Evolutionary conservation across 2,329 filamentous ascomycete species (phyloP).

Genomic region (Botrytis sinoallii): DNA sequence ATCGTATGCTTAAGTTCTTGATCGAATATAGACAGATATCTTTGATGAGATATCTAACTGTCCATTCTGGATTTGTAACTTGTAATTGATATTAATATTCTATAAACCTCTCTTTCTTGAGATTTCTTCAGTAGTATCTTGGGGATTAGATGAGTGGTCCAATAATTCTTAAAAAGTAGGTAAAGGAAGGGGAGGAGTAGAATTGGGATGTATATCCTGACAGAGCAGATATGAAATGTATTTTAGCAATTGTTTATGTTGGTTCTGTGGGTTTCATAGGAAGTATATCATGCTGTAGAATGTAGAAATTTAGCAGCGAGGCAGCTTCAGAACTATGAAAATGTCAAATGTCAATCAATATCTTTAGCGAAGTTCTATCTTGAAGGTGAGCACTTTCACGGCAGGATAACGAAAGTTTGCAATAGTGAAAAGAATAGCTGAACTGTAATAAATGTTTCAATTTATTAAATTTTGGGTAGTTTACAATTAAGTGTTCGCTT

Average conservation of each 20-base stretch:
- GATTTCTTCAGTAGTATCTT: background rate
- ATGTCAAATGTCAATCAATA: background rate
- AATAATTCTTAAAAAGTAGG: background rate
- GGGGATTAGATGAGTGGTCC: background rate
- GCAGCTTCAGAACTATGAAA: background rate
- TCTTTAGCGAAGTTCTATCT: background rate
- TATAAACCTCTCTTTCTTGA: background rate
- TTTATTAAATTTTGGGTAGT: background rate
- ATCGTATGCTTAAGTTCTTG: rapidly evolving
- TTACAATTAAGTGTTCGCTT: background rate
- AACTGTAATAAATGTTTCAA: background rate
- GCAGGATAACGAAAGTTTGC: background rate
- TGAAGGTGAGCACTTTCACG: background rate
- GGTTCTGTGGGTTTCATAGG: background rate
- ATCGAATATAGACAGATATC: background rate
- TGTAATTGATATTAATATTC: background rate
- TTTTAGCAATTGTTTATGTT: background rate
- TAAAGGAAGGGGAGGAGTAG: background rate
- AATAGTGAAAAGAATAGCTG: background rate
- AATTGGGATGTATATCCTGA: background rate
- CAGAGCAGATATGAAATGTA: background rate
- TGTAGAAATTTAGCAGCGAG: background rate
- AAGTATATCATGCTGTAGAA: background rate
- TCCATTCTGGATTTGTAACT: background rate
- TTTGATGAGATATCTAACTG: background rate